These are phyloP conservation scores for Termitomyces sp. DNA, from an alignment of 768 basidiomycete genomes.

Conservation along the genomic window DNA sequence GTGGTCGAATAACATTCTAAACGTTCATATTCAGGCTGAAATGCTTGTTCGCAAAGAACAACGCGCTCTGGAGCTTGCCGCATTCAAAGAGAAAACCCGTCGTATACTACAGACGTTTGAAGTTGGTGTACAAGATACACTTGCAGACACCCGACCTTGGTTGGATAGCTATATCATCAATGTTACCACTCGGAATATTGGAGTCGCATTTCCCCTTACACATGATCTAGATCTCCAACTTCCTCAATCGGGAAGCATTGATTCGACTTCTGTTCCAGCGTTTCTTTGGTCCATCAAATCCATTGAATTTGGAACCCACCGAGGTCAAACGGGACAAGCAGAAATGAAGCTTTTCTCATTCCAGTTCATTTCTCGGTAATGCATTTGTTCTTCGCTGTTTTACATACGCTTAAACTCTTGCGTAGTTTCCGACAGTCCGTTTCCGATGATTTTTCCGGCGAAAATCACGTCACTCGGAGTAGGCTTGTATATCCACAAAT, in stretches of 20 bases:
- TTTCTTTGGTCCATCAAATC: slow-evolving; percentile 83
- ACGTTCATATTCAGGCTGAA: slow-evolving; percentile 51
- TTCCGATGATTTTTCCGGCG: slow-evolving; percentile 66
- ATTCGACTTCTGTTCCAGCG: slow-evolving; percentile 57
- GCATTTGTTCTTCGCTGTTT: neutral
- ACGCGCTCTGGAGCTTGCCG: slow-evolving; percentile 71
- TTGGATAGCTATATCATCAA: slow-evolving; percentile 52
- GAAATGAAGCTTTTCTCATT: slow-evolving; percentile 71
- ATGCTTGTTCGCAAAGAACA: slow-evolving; percentile 70
- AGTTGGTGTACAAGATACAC: slow-evolving; percentile 44
- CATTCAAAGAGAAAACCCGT: slow-evolving; percentile 80
- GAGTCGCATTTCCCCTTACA: slow-evolving; percentile 86
- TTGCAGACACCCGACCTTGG: slow-evolving; percentile 43
- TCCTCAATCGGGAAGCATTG: slow-evolving; percentile 35
- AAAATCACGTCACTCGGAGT: slow-evolving; percentile 66
- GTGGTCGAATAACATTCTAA: neutral
- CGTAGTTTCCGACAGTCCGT: slow-evolving; percentile 75
- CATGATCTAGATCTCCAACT: slow-evolving; percentile 56
- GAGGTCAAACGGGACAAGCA: slow-evolving; percentile 77
- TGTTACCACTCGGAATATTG: slow-evolving; percentile 62
- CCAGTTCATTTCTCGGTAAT: slow-evolving; percentile 80
- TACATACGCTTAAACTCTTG: slow-evolving; percentile 11
- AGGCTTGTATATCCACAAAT: slow-evolving; percentile 78
- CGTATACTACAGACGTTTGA: slow-evolving; percentile 75
- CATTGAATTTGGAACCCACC: slow-evolving; percentile 67